Evolutionary conservation across 2,329 filamentous ascomycete genomes (phyloP).

Genomic region (Hymenoscyphus repandus): DNA sequence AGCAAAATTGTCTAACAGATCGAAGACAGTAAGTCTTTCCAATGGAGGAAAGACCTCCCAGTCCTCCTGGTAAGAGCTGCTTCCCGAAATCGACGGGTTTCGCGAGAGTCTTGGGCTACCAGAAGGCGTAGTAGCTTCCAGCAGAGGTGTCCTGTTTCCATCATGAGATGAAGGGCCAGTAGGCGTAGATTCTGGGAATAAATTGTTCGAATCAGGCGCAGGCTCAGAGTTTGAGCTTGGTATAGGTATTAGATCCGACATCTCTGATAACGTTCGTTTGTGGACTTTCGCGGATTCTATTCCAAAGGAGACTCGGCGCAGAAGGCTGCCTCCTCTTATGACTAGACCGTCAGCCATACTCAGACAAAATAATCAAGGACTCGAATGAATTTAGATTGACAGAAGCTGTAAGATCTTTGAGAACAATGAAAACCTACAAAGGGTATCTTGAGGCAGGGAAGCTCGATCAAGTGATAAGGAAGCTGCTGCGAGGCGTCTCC

Average conservation of each 20-base stretch:
- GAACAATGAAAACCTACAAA: neutral
- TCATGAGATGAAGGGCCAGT: conserved; percentile 44
- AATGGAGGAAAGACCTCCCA: conserved; percentile 83
- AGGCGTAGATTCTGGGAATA: conserved; percentile 32
- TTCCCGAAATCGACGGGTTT: conserved; percentile 75
- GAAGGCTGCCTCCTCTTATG: conserved; percentile 36
- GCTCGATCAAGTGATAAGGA: conserved; percentile 5
- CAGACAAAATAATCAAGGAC: neutral
- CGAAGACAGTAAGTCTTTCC: conserved; percentile 85
- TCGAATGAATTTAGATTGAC: neutral
- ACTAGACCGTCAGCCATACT: conserved; percentile 40
- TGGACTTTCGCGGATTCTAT: conserved; percentile 34
- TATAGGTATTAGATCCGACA: conserved; percentile 39
- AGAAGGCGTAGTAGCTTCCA: conserved; percentile 38
- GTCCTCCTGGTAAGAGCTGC: conserved; percentile 80
- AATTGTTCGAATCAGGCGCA: conserved; percentile 14
- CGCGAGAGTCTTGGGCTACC: conserved; percentile 61
- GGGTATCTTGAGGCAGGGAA: neutral
- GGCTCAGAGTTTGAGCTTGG: conserved; percentile 24
- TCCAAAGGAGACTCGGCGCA: conserved; percentile 38
- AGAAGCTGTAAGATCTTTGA: neutral
- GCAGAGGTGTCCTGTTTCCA: conserved; percentile 44
- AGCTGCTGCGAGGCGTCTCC: neutral
- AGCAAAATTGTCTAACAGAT: conserved; percentile 90
- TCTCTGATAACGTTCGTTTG: conserved; percentile 36